Base-by-base conservation (phyloP, 257 asterid species). In the Sherardia arvensis region DNA sequence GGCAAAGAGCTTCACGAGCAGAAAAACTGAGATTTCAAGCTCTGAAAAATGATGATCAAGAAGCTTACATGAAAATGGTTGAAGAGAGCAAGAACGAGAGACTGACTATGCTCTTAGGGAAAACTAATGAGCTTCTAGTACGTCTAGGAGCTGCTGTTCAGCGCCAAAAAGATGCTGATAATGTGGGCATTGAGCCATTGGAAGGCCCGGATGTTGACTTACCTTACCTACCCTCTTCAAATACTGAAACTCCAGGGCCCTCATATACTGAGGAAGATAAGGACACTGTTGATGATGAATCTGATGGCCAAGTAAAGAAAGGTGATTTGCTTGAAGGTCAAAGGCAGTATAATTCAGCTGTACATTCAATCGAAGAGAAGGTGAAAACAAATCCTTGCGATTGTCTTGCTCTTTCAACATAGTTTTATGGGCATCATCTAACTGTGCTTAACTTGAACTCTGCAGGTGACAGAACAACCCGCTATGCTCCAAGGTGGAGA, bases 91-190 rank as follows among this genome's bases (percentile, higher is more conserved):
- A 93, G 77, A 93, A 90, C 43, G 99, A 90, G 67, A 81, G 97
- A 67, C 73, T 93, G 80, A 93, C 95, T 18, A 87, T 85, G 99
- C 97, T 93, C 79, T 87, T 93, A 17, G 96, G 94, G 63, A 93
- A 93, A 81, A 93, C 99, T 27, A 90, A 93, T 55, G 97, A 93
- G 40, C 96, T 93, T 18, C 79, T 93, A 34, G 96, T 80, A 76
- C 88, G 95, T 54, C 61, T 93, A 69, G 97, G 97, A 75, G 99
- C 99, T 77, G 99, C 99, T 73, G 99, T 93, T 75, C 99, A 93
- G 77, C 97, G 95, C 69, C 88, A 93, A 69, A 93, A 90, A 77
- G 95, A 93, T 80, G 96, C 99, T 53, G 94, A 84, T 8, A 80
- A 83, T 80, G 94, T 77, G 65, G 82, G 88, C 69, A 73, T 83